Conservation (phyloP, 306 rosid species). For the Oxytropis ochrocephala region DNA sequence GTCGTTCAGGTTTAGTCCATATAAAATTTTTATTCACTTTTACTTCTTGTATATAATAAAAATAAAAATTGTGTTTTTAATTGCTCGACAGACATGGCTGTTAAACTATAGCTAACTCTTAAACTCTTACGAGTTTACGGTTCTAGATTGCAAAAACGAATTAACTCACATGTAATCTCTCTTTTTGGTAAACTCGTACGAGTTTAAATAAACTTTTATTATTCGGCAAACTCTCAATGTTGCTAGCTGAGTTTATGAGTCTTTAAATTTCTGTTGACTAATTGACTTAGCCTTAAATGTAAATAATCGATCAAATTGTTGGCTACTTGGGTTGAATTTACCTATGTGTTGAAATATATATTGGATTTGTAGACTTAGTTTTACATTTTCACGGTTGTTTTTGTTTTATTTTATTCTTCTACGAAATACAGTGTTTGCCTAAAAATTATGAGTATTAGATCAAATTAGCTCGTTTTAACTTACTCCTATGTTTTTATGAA, state of each 20-base stretch:
- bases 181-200: not conserved
- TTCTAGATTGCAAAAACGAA: not conserved
- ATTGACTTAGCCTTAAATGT: not conserved
- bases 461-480: no score
- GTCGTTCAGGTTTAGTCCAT: no score
- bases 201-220: not conserved
- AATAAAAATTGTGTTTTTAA: no score
- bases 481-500: no score
- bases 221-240: not conserved
- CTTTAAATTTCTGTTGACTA: no score
- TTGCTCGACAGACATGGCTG: not conserved
- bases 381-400: no score
- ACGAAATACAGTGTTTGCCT: no score
- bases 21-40: no score
- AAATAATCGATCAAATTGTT: not conserved
- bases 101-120: not conserved
- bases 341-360: not conserved
- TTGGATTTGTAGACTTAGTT: not conserved
- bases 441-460: no score
- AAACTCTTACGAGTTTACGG: not conserved
- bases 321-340: not conserved
- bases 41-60: no score
- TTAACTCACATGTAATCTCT: not conserved
- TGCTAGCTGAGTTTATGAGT: not conserved
- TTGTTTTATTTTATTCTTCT: no score